Base-by-base conservation (phyloP, 1,139 yeast species). In the Meyerozyma guilliermondii region DNA sequence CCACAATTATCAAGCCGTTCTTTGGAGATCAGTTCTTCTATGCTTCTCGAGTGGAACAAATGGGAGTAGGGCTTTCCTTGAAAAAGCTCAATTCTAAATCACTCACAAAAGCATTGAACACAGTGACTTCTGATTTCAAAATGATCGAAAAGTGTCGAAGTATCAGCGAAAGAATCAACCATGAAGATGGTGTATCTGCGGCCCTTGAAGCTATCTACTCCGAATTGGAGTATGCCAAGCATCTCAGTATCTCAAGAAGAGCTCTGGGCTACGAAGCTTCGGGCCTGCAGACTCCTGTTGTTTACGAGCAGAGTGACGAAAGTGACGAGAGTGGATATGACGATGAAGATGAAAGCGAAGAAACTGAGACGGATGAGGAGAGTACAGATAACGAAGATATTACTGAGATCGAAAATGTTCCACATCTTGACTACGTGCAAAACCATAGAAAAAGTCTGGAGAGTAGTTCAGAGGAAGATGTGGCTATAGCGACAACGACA, bases 1-100 rank as follows among this genome's bases (percentile, higher is more conserved):
- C 98, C 0, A 87, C 96, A 0, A 77, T 91, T 34, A 81, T 91
- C 51, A 91, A 91, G 59, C 98, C 98, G 2, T 91, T 92, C 56
- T 91, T 91, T 62, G 98, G 97, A 0, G 98, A 91, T 61, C 98
- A 91, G 61, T 89, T 87, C 60, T 91, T 91, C 59, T 91, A 87
- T 60, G 96, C 95, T 0, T 71, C 78, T 23, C 71, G 97, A 46
- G 82, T 92, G 6, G 96, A 88, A 54, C 97, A 89, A 49, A 69
- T 87, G 41, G 96, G 96, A 0, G 94, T 80, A n/a, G 98, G 98
- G 4, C 53, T 89, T 7, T 75, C 78, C 2, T 63, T 91, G 48
- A 78, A 73, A 58, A 83, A 85, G 53, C 71, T 91, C 52, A 87
- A 85, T 47, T 74, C 77, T 20, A 74, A 74, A 45, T 69, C 80